Base-by-base conservation (phyloP, 176 grass and related monocot genomes). In the Cenchrus purpureus region DNA sequence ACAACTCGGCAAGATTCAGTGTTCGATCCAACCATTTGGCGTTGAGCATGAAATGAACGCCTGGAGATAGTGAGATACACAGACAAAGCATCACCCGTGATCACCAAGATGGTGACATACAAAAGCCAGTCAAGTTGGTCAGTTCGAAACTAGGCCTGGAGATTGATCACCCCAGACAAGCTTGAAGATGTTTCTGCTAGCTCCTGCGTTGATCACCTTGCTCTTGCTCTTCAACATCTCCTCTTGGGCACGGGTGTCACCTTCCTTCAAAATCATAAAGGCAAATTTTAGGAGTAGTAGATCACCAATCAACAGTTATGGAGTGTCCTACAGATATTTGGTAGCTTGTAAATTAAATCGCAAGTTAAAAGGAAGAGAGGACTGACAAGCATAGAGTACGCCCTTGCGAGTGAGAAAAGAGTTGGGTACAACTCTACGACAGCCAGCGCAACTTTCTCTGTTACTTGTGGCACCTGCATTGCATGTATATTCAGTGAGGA, bases 141-240 rank as follows among this genome's bases (percentile, higher is more conserved):
- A 22, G 22, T 69, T 20, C 0, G 2, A 44, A 80, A 54, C 49
- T 11, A 22, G 28, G 32, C 20, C 50, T 12, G 3, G 10, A 60
- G 7, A 75, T 71, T 32, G 45, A 61, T 89, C 79, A 51, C 37
- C 78, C 93, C 96, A 95, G 12, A 98, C 61, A 68, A 92, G 86
- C 65, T 92, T 94, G 81, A 94, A 98, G 70, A 95, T 95, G 54
- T 95, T 95, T 85, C 74, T 92, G 81, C 93, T 94, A 49, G 91
- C 93, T 32, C 68, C 78, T 20, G 66, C 56, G 53, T 87, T 89
- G 61, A 98, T 83, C 37, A 80, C 64, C 31, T 64, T 76, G 80
- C 74, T 89, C 82, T 86, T 89, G 54, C 94, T 92, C 87, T 86
- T 91, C 87, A 96, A 68, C 97, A 98, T 79, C 86, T 95, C 89